Base-by-base conservation (phyloP, 1,284 basidiomycete genomes). In the Microbotryum silenes-acaulis region DNA sequence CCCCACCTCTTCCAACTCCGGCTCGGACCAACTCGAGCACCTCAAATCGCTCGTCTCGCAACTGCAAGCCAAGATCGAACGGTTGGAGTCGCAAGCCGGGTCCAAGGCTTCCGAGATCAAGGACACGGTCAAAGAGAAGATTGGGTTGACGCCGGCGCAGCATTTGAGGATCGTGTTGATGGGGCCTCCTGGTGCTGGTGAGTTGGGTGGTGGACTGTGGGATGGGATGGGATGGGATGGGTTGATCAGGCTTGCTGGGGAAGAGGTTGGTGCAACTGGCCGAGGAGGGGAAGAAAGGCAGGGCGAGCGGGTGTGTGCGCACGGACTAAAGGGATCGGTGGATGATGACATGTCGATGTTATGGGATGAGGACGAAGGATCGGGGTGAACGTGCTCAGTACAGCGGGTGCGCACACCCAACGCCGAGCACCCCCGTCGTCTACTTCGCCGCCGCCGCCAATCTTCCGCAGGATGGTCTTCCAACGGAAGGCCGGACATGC, bases 161-260 rank as follows among this genome's bases (percentile, higher is more conserved):
- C 87, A 88, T 77, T 81, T 90, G 68, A 83, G 92, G 59, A 87
- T 92, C 70, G 91, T 98, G 72, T 82, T 98, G 69, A 82, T 98
- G 73, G 94, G 94, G 63, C 94, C 94, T 69, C 94, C 94, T 54
- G 94, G 94, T 72, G 91, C 94, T 72, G 93, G 93, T 90, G 72
- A 66, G 85, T 80, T 21, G 3, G 2, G 20, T 20, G 37, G 5
- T 25, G 21, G 31, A n/a, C 6, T 6, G 2, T 3, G 6, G 20
- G 14, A n/a, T 31, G 6, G 31, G 8, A 31, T 3, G 6, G 20
- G 14, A n/a, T 31, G 6, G 31, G 8, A 31, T 3, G 25, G 25
- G 3, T 25, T 31, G 31, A 9, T 7, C 31, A 29, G 10, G n/a
- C 46, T 23, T 33, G n/a, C 42, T 21, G 21, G 18, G 45, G 27